A percentile compares a stretch with the other conserved stretches of the same genome.
Evolutionary conservation across 225 moss, liverwort and hornwort species (phyloP).

Genomic region (Thuidium tamariscinum): DNA sequence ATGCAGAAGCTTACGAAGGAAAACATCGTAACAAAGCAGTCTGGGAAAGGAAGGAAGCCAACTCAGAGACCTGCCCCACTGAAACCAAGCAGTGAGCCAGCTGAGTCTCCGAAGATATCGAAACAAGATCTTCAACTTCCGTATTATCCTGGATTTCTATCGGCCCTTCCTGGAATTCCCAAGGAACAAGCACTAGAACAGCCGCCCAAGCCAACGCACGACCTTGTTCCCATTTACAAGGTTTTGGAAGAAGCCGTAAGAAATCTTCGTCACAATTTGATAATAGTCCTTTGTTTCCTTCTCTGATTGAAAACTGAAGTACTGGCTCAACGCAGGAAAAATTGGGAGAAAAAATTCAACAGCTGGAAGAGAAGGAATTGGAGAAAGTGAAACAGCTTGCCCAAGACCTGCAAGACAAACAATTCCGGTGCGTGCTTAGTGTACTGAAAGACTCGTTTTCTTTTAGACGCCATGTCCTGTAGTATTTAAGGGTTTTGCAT

Average conservation of each 20-base stretch:
- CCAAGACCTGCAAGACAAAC: conserved; percentile 40
- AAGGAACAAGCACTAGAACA: conserved; percentile 15
- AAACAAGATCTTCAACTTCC: conserved; percentile 26
- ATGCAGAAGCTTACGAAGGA: conserved; percentile 57
- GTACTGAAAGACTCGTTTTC: background rate
- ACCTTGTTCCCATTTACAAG: conserved; percentile 52
- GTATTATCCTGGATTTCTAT: conserved; percentile 43
- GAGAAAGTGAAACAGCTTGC: conserved; percentile 46
- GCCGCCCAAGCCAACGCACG: conserved; percentile 1
- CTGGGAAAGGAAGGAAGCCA: conserved; percentile 25
- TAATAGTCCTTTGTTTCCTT: background rate
- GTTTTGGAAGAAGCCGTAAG: conserved; percentile 51
- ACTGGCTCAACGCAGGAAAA: conserved; percentile 23
- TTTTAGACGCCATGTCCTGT: background rate
- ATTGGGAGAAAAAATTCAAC: conserved; percentile 27
- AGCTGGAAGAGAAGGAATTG: conserved; percentile 31
- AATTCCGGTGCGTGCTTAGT: conserved; percentile 25
- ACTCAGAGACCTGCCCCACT: background rate
- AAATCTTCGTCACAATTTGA: background rate
- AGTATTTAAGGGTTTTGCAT: background rate
- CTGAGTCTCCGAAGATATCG: background rate
- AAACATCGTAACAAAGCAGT: conserved; percentile 10
- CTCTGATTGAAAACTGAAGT: background rate
- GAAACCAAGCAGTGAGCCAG: background rate
- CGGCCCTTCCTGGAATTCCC: conserved; percentile 39